These are phyloP conservation scores for Paraphoma chrysanthemicola DNA, from an alignment of 2,329 filamentous ascomycete genomes.

Conservation along the genomic window DNA sequence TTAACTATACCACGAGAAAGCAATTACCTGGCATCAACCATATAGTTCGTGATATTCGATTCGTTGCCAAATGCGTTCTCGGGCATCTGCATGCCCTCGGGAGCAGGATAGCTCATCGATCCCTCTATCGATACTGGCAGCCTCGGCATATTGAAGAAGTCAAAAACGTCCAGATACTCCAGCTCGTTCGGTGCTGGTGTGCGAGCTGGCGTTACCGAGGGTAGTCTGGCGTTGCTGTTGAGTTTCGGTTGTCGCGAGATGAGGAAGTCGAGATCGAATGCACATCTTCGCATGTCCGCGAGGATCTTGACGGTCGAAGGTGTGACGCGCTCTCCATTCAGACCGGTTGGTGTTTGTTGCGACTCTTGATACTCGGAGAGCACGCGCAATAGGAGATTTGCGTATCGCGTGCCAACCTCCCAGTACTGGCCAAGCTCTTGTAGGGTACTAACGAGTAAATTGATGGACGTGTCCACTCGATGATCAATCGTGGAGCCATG, in stretches of 20 bases:
- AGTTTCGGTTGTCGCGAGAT: constrained; percentile 78
- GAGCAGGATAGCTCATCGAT: constrained; percentile 35
- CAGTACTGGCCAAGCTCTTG: constrained; percentile 82
- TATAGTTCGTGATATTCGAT: constrained; percentile 80
- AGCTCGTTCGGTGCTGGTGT: constrained; percentile 82
- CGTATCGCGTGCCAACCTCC: constrained; percentile 86
- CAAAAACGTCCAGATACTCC: constrained; percentile 91
- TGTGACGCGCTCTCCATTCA: constrained; percentile 74
- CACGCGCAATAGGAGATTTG: constrained; percentile 78
- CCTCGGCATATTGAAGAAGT: constrained; percentile 91
- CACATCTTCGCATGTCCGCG: constrained; percentile 89
- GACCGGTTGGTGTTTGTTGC: constrained; percentile 63
- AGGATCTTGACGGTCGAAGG: constrained; percentile 86
- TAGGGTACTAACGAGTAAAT: constrained; percentile 82
- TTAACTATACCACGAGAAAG: background rate
- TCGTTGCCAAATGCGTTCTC: constrained; percentile 59
- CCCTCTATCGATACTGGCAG: constrained; percentile 58
- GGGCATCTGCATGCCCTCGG: constrained; percentile 34
- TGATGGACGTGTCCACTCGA: constrained; percentile 79
- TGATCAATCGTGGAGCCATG: constrained; percentile 90
- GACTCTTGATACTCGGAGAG: constrained; percentile 85
- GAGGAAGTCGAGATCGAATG: constrained; percentile 87
- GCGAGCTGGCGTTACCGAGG: constrained; percentile 62
- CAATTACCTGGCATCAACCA: constrained; percentile 69
- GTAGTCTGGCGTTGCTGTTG: constrained; percentile 42